Conservation (phyloP, 2,329 filamentous ascomycete genomes). For the Xylaria sp. region DNA sequence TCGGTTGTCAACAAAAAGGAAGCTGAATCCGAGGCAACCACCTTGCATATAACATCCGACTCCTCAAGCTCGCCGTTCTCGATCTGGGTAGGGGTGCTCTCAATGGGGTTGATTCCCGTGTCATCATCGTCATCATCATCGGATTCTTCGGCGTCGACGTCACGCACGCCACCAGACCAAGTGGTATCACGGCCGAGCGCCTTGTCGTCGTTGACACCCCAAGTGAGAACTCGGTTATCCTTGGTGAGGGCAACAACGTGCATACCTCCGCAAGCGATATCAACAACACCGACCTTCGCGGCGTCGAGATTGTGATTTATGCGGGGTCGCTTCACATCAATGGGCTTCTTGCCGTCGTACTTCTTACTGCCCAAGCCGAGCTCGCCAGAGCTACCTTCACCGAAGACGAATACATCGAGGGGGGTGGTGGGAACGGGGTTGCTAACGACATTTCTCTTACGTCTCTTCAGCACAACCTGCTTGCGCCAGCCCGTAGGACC, state of each 20-base stretch:
- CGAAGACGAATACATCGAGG: slow-evolving; percentile 60
- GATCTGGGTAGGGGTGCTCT: slow-evolving; percentile 70
- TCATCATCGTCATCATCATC: slow-evolving; percentile 59
- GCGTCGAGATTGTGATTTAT: slow-evolving; percentile 65
- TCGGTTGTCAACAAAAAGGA: slow-evolving; percentile 68
- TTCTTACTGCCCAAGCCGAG: slow-evolving; percentile 70
- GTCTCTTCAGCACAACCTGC: slow-evolving; percentile 20
- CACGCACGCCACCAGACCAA: slow-evolving; percentile 68
- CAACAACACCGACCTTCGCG: slow-evolving; percentile 64
- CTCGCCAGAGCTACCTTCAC: slow-evolving; percentile 64
- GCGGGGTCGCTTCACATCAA: slow-evolving; percentile 72
- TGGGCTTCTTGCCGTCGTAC: slow-evolving; percentile 51
- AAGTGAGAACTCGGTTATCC: slow-evolving; percentile 75
- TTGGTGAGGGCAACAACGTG: slow-evolving; percentile 71
- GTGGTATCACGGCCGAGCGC: slow-evolving; percentile 71
- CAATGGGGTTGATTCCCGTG: slow-evolving; percentile 71
- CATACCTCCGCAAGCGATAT: slow-evolving; percentile 72
- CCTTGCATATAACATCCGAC: slow-evolving; percentile 65
- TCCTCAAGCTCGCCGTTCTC: slow-evolving; percentile 63
- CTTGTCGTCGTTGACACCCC: slow-evolving; percentile 81
- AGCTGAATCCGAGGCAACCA: slow-evolving; percentile 66
- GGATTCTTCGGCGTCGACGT: slow-evolving; percentile 54
- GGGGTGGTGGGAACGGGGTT: slow-evolving; percentile 34
- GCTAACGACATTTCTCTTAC: slow-evolving; percentile 23
- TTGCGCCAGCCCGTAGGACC: slow-evolving; percentile 26